These are phyloP conservation scores for Didymella exigua DNA, from an alignment of 2,329 filamentous ascomycete genomes.

Conservation along the genomic window DNA sequence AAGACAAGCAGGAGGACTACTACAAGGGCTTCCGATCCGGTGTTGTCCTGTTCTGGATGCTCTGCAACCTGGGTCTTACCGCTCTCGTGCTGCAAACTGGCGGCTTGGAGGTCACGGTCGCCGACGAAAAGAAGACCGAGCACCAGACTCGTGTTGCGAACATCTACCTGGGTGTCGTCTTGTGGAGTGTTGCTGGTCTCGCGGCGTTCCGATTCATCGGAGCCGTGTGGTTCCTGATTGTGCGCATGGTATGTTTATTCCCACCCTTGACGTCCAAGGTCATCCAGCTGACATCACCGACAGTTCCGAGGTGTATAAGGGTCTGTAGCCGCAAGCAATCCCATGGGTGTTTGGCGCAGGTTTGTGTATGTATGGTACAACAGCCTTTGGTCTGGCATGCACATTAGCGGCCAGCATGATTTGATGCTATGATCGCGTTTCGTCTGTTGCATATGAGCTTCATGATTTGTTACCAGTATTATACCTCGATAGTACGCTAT, in stretches of 20 bases:
- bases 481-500: conserved; percentile 16
- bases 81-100: conserved; percentile 87
- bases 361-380: conserved; percentile 10
- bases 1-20: conserved; percentile 94
- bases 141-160: conserved; percentile 66
- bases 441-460: conserved; percentile 12
- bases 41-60: conserved; percentile 94
- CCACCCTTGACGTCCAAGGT: neutral
- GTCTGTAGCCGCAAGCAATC: neutral
- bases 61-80: conserved; percentile 87
- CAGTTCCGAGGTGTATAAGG: conserved; percentile 59
- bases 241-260: conserved; percentile 46
- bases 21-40: conserved; percentile 94
- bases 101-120: conserved; percentile 67
- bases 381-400: neutral
- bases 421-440: conserved; percentile 9
- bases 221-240: conserved; percentile 87
- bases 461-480: conserved; percentile 15
- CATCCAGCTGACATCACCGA: conserved; percentile 32
- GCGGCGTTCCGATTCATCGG: conserved; percentile 87
- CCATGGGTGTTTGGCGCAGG: conserved; percentile 9
- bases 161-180: conserved; percentile 83
- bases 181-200: conserved; percentile 87
- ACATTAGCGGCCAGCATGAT: neutral
- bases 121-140: conserved; percentile 47